phyloP scores from a whole-genome alignment of 208 protist species.

The Crithidia bombi region DNA sequence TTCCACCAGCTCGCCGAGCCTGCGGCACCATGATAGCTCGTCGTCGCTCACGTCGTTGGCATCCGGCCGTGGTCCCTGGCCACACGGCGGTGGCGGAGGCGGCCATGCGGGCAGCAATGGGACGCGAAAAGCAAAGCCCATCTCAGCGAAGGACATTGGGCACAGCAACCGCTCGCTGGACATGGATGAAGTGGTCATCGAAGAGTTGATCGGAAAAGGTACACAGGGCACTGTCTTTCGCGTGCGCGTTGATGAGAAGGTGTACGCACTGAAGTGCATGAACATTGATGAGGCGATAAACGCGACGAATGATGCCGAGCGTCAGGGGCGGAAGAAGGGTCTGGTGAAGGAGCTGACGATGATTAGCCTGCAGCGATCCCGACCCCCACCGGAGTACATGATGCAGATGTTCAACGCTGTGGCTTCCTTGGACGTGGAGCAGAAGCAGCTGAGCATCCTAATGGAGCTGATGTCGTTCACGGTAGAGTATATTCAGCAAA shows the following conservation, averaged over 20 bases:
- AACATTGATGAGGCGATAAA: slow-evolving; percentile 78
- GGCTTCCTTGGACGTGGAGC: slow-evolving; percentile 49
- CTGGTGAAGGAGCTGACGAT: slow-evolving; percentile 89
- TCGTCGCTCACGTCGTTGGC: slow-evolving; percentile 35
- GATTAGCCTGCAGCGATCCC: slow-evolving; percentile 67
- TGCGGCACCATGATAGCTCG: slow-evolving; percentile 33
- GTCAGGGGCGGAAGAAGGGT: slow-evolving; percentile 82
- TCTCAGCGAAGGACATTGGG: slow-evolving; percentile 69
- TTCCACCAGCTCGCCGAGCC: slow-evolving; percentile 19
- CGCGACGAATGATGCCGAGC: slow-evolving; percentile 72
- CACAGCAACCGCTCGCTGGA: slow-evolving; percentile 74
- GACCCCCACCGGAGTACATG: slow-evolving; percentile 54
- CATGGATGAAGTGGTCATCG: slow-evolving; percentile 70
- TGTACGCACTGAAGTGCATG: slow-evolving; percentile 88
- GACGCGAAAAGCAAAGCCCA: slow-evolving; percentile 30
- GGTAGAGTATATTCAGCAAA: slow-evolving; percentile 76
- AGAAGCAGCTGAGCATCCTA: slow-evolving; percentile 76
- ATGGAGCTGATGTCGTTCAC: slow-evolving; percentile 89
- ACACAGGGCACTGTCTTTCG: slow-evolving; percentile 83
- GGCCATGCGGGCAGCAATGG: slow-evolving; percentile 12
- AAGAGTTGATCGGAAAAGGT: slow-evolving; percentile 71
- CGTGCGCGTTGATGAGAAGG: slow-evolving; percentile 71
- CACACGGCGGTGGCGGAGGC: slow-evolving; percentile 5
- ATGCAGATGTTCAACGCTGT: slow-evolving; percentile 90
- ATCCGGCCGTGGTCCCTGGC: slow-evolving; percentile 21